Evolutionary conservation across 129 eudicot genomes (phyloP), one percentile per base, ranked within the genome.

Genomic region (Dittrichia graveolens): DNA sequence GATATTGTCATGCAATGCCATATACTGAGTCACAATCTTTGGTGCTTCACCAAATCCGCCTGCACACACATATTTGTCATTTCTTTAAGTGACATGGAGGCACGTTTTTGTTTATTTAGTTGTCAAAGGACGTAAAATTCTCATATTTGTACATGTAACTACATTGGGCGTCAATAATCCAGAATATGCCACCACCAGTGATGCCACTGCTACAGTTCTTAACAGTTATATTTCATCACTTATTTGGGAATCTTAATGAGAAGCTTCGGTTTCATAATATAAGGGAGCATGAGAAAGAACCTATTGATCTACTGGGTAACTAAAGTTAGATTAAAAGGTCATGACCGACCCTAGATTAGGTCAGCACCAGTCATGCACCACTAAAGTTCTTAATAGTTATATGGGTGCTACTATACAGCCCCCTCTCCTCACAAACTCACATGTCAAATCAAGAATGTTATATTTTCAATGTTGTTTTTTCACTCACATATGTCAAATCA

Each of bases 1-100:
- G 11, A 91, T 80, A 61, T 95, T 90, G 80, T 85, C 82, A 56
- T 86, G 90, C 72, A 95, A 67, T 4, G 84, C 90, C 96, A 88
- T 86, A 81, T 90, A 95, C 53, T 90, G 87, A 13, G 96, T 95
- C 43, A 76, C 12, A 49, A 86, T 82, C 83, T 78, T 84, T 34
- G 91, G 79, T 3, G 81, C 73, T 52, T 81, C 93, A 54, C 91
- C 89, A 81, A 83, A 84, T 40, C 63, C 90, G 64, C 89, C 99
- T 94, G 74, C 75, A 83, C n/a, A 64, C 4, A 55, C 55, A 67
- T 3, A 72, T 15, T 2, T 40, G 13, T 52, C 57, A 56, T 55
- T 66, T 44, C 12, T 78, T 39, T 49, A 59, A 9, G 60, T 8
- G 50, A 10, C 5, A 5, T 0, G 13, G 12, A 72, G 3, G 13